Percentiles rank a stretch among this genome's conserved stretches.
These are phyloP conservation scores for Discostella stelligeroides DNA, from an alignment of 108 stramenopile species.

Conservation along the genomic window DNA sequence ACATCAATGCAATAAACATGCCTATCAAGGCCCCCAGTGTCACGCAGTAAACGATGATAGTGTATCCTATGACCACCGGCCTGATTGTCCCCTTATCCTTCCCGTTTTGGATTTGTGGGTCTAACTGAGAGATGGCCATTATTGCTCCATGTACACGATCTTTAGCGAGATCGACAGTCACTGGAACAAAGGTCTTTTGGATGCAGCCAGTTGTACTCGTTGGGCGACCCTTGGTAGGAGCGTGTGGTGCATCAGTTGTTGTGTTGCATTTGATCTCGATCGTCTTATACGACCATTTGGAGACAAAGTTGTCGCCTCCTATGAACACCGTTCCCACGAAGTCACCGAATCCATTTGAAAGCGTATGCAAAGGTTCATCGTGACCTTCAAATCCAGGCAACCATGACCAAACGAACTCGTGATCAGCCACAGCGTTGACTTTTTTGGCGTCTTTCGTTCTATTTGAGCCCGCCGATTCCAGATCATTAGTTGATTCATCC, in stretches of 20 bases:
- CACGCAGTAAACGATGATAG: conserved; percentile 80
- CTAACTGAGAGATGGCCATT: conserved; percentile 88
- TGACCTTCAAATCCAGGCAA: conserved; percentile 92
- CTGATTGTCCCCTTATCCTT: conserved; percentile 20
- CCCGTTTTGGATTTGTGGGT: conserved; percentile 45
- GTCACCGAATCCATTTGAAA: conserved; percentile 83
- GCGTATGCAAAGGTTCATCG: conserved; percentile 87
- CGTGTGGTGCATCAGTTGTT: conserved; percentile 33
- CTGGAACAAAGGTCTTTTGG: conserved; percentile 62
- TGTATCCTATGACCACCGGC: conserved; percentile 58
- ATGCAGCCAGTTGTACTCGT: conserved; percentile 31
- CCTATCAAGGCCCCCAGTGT: conserved; percentile 80
- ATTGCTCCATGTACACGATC: conserved; percentile 76
- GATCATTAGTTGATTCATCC: neutral
- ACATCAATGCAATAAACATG: conserved; percentile 75
- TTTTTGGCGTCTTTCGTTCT: conserved; percentile 26
- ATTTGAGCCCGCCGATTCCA: conserved; percentile 15
- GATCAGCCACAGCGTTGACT: conserved; percentile 41
- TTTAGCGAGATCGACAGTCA: conserved; percentile 69
- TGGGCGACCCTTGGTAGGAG: conserved; percentile 23
- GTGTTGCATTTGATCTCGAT: conserved; percentile 38
- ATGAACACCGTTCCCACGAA: conserved; percentile 87
- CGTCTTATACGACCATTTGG: conserved; percentile 80
- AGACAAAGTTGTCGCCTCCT: conserved; percentile 88
- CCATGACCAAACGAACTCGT: conserved; percentile 94